Evolutionary conservation across 106 monocot genomes (phyloP).

Genomic region (Dactylorhiza incarnata): DNA sequence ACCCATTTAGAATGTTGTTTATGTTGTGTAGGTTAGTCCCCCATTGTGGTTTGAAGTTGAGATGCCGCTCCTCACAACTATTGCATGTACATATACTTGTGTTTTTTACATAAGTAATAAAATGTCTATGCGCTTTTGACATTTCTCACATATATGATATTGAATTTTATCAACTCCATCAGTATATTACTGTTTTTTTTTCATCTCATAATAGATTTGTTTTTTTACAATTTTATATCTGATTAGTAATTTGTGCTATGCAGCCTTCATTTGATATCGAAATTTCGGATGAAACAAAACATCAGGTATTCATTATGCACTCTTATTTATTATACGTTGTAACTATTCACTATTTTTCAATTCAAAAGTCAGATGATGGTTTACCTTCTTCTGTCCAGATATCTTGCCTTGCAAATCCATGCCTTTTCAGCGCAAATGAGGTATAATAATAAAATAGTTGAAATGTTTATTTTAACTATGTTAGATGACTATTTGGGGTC

Average conservation of each 20-base stretch:
- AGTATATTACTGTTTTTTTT: no score
- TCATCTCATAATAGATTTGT: no score
- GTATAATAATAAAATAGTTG: conserved; percentile 22
- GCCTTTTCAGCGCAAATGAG: conserved; percentile 76
- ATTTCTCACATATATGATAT: no score
- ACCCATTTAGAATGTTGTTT: no score
- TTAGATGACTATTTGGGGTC: neutral
- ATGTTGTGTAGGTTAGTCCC: no score
- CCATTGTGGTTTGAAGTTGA: no score
- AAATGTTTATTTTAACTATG: neutral
- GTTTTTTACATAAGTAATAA: no score
- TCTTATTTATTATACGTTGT: neutral
- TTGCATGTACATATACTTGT: no score
- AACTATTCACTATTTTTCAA: neutral
- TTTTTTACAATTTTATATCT: neutral
- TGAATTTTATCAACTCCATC: no score
- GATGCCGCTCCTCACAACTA: no score
- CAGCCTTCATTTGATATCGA: conserved; percentile 82
- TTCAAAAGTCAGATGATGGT: neutral
- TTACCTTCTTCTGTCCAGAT: conserved; percentile 44
- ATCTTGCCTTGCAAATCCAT: conserved; percentile 80
- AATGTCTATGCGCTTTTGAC: no score
- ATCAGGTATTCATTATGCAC: conserved; percentile 46
- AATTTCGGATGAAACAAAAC: conserved; percentile 39
- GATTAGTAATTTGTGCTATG: neutral